Base-by-base conservation (phyloP, 129 eudicot genomes). In the Chrysanthemum makinoi region DNA sequence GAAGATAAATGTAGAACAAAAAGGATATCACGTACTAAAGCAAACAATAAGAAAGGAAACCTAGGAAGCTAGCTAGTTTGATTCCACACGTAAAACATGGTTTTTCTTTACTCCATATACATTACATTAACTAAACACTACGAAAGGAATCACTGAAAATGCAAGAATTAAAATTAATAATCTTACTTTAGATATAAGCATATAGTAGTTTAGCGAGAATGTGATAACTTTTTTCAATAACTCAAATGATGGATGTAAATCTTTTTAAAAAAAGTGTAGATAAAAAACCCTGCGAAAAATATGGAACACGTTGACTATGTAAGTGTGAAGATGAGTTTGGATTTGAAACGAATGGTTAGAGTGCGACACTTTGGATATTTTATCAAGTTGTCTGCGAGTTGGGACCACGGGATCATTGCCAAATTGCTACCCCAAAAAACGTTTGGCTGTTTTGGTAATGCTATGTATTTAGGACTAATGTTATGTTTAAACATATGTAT, bases 221-320 rank as follows among this genome's bases (percentile, higher is more conserved):
- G 16, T 22, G 57, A 28, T 26, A 35, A 0, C 13, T 46, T 54
- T 18, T 62, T 69, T 72, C 74, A 72, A 72, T 59, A 67, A 74
- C 79, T 68, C 65, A 62, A 59, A 71, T 71, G 43, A n/a, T 33
- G 4, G 35, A 28, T n/a, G 62, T 30, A 9, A 57, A 39, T 39
- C 15, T 44, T 17, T n/a, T 3, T 20, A 33, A 22, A 43, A 12
- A 9, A 44, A 64, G 44, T 57, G 56, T 47, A 66, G 39, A 75
- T 46, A 63, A 26, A 77, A 72, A 70, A 59, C 60, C 75, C 83
- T 87, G 85, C 83, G 85, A 82, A 86, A 74, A 86, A 74, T 79
- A 66, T 46, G 60, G 15, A 46, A 14, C 75, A 57, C 64, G 54
- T 73, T 50, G 77, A 71, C 74, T 35, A 48, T 22, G 73, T 49